Evolutionary conservation across 148 eudicot species (phyloP), one percentile per base, ranked within the genome.

Genomic region (Rhododendron kiyosumense): DNA sequence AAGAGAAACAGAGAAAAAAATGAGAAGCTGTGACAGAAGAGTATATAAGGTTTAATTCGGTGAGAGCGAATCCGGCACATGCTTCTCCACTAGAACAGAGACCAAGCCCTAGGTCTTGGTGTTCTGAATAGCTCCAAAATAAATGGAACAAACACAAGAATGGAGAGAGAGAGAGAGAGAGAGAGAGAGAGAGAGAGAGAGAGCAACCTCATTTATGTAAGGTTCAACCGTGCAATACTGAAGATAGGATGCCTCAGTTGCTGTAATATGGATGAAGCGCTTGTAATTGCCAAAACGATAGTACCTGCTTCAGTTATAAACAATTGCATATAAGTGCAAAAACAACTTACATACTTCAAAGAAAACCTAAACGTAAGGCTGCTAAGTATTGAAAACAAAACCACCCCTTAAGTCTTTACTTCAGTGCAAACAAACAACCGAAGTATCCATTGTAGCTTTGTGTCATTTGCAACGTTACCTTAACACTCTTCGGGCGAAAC

Each of bases 271-370:
- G 71, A 96, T 90, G 89, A 96, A 96, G 54, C 87, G 92, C 92
- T 91, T 92, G 88, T 92, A 96, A 86, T 95, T 93, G 63, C 99
- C 99, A 36, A 93, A 87, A 43, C 91, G 95, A 86, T 81, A 96
- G 86, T 86, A 93, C 90, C 98, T 96, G 92, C 30, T 81, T 34
- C 82, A 79, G 77, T 38, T 32, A 82, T 81, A 45, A 48, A 28
- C 45, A 82, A 59, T 22, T 5, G 63, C 8, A 38, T 1, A 82
- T 14, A n/a, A 36, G 41, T 51, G 52, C 3, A n/a, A 49, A 34
- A 20, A 15, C 18, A 67, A 45, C 67, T 6, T 12, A 20, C n/a
- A 20, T 36, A 61, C 32, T 30, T 30, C 0, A 24, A 9, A 26
- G 9, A 59, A 28, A 79, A 49, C 15, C 13, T 48, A 9, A 78